Conservation (phyloP, 2,329 filamentous ascomycete species). For the Cytospora piceae region DNA sequence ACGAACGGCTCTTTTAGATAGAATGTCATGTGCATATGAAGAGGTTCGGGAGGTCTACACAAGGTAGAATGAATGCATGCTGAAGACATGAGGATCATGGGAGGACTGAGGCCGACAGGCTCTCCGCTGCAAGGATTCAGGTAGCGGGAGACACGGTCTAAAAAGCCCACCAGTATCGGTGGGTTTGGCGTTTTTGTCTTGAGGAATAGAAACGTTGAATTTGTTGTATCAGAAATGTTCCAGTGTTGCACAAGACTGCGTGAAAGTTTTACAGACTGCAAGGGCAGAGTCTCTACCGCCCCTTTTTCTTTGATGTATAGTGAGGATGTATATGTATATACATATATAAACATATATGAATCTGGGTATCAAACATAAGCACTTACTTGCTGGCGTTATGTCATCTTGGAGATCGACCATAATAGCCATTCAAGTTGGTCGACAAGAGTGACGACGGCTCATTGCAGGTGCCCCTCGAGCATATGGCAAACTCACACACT, state of each 20-base stretch:
- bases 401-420: too few species aligned
- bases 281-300: too few species aligned
- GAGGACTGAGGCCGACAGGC: neutral
- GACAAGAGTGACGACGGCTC: too few species aligned
- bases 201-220: neutral
- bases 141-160: neutral
- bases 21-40: slow-evolving; percentile 15
- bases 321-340: too few species aligned
- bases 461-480: too few species aligned
- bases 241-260: neutral
- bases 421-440: too few species aligned
- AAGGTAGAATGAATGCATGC: slow-evolving; percentile 14
- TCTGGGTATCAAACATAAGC: too few species aligned
- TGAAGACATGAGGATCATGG: neutral
- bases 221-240: neutral
- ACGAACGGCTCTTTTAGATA: slow-evolving; percentile 7
- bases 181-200: neutral
- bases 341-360: too few species aligned
- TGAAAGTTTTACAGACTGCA: too few species aligned
- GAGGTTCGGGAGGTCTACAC: slow-evolving; percentile 1
- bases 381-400: too few species aligned
- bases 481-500: too few species aligned
- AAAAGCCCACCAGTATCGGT: slow-evolving; percentile 1
- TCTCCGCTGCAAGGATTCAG: neutral
- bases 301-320: too few species aligned